Evolutionary conservation across 2,329 filamentous ascomycete species (phyloP), one percentile per base, ranked within the genome.

Genomic region (Stemphylium lycopersici): DNA sequence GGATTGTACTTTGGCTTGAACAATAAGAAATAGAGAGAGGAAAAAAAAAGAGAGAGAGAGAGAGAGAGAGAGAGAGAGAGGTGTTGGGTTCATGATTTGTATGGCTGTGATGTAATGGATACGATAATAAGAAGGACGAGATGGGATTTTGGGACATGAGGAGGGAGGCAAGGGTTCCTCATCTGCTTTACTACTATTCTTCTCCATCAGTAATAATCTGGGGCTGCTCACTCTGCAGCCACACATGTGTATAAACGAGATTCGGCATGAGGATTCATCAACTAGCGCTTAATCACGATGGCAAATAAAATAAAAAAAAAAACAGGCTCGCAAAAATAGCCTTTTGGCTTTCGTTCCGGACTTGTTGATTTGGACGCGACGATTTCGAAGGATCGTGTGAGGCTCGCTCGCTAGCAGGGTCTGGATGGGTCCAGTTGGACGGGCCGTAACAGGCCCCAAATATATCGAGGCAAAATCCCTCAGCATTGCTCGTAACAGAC

Each of bases 1-100:
- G 82, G 81, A 7, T 55, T 84, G 31, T 78, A 77, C 63, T 80
- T 81, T 68, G 80, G 80, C 39, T 49, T 78, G 57, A 50, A 49
- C 39, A 67, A 67, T n/a, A 50, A 53, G 1, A 42, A 37, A 34
- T 42, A 47, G 33, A 29, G 20, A 6, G 26, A 6, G 20, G n/a
- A n/a, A 50, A 53, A 1, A 42, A 37, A 34, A 39, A 47, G 33
- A 29, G 20, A 47, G 33, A 29, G 20, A 53, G 1, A 42, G 33
- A 34, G 39, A 47, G 33, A 29, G 20, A 53, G 1, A 42, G 33
- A 34, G 39, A 47, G 33, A 29, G 20, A 6, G 26, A 6, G 20
- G n/a, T 8, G 20, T 52, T 33, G 32, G 45, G 41, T 24, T 49
- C 24, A 11, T 33, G 20, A 38, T 33, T 16, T 40, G n/a, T 22